Percentiles rank a stretch among this genome's conserved stretches.
Conservation (phyloP, 23 red algal species). For the Gracilaria caudata region DNA sequence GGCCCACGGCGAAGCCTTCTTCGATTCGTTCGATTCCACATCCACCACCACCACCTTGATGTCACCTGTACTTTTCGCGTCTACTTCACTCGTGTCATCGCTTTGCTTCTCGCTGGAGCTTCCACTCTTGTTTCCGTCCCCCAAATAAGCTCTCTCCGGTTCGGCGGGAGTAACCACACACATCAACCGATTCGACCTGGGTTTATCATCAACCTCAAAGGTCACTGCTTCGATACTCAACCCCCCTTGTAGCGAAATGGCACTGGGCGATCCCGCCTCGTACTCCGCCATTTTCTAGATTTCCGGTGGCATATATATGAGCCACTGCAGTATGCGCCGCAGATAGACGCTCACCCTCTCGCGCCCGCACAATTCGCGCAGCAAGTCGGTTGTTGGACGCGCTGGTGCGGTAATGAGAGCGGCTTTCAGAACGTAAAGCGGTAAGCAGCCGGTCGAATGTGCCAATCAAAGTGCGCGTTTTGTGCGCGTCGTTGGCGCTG, state of each 20-base stretch:
- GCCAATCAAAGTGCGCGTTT: not conserved
- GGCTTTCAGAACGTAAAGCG: not conserved
- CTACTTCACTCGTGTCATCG: not conserved
- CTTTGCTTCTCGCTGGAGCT: not conserved
- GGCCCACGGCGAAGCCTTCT: not conserved
- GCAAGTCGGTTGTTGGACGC: too few species aligned
- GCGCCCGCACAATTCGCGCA: too few species aligned
- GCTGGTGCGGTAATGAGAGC: not conserved
- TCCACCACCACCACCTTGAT: not conserved
- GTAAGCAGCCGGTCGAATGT: not conserved
- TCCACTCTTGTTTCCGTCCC: not conserved
- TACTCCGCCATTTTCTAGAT: not conserved
- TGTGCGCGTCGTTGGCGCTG: not conserved
- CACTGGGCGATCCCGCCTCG: too few species aligned
- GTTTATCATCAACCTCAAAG: conserved; percentile 13
- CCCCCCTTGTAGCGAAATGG: not conserved
- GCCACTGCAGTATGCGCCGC: too few species aligned
- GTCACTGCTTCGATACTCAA: not conserved
- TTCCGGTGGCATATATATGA: not conserved
- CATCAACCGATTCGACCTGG: not conserved
- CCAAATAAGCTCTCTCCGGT: not conserved
- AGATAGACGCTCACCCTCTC: too few species aligned
- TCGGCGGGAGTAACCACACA: not conserved
- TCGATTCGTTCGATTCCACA: not conserved
- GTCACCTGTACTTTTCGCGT: not conserved